These are phyloP conservation scores for Geotrichum restrictum DNA, from an alignment of 1,139 yeast genomes.

Conservation along the genomic window DNA sequence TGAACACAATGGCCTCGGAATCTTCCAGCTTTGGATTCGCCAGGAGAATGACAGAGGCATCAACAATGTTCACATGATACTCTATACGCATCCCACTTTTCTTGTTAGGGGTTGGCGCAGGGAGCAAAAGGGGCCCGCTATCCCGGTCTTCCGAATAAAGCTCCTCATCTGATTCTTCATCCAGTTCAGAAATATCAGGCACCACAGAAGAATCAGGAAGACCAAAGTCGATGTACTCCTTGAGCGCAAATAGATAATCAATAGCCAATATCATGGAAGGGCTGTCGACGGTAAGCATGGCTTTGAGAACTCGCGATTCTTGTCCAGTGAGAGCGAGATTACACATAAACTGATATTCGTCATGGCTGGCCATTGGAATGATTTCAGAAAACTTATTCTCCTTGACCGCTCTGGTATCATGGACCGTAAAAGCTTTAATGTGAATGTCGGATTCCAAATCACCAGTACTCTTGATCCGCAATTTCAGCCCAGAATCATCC, in stretches of 20 bases:
- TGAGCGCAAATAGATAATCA: conserved; percentile 78
- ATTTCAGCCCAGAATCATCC: conserved; percentile 52
- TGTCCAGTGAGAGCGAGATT: conserved; percentile 35
- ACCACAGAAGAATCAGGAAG: conserved; percentile 26
- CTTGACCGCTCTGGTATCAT: conserved; percentile 61
- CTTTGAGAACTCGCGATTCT: conserved; percentile 37
- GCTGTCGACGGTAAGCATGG: conserved; percentile 67
- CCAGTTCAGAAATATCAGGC: conserved; percentile 18
- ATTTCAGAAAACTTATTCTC: conserved; percentile 73
- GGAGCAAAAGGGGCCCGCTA: not conserved
- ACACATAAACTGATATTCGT: conserved; percentile 69
- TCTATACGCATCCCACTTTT: conserved; percentile 34
- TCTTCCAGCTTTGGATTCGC: conserved; percentile 69
- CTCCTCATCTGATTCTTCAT: conserved; percentile 23
- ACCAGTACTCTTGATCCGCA: conserved; percentile 52
- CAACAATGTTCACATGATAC: conserved; percentile 66
- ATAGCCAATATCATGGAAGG: conserved; percentile 79
- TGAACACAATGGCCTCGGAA: conserved; percentile 87
- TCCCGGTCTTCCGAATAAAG: conserved; percentile 19
- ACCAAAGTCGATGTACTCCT: conserved; percentile 55
- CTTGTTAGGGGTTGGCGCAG: not conserved
- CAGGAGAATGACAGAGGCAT: conserved; percentile 71
- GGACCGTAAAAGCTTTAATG: conserved; percentile 69
- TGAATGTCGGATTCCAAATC: conserved; percentile 59
- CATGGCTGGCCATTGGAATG: conserved; percentile 64